Evolutionary conservation across 495 filamentous ascomycete genomes (phyloP), one percentile per base, ranked within the genome.

Genomic region (Aspergillus bertholletiae): DNA sequence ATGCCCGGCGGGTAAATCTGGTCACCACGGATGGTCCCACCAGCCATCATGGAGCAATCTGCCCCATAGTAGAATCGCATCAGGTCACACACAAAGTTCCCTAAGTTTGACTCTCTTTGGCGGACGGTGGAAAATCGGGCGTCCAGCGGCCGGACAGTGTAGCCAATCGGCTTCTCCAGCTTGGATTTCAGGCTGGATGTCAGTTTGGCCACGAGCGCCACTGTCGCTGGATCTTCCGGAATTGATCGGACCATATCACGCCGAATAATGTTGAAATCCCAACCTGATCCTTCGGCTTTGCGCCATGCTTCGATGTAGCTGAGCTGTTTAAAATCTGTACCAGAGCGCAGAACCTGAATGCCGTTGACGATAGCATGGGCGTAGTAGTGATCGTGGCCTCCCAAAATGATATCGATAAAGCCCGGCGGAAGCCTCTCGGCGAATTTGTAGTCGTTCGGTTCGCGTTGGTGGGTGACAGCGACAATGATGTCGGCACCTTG

Each of bases 351-450:
- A 2, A 95, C 77, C 61, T 96, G 90, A 4, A 80, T 84, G 13
- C 85, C 84, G 55, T 95, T 94, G 59, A 91, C 77, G 47, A 88
- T 46, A 40, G 78, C 75, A 66, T 96, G 90, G 27, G 75, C 77
- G 59, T 96, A 96, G 65, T 87, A 92, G 61, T 96, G 92, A 55
- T 96, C 92, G 60, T 96, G 92, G 4, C 92, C 92, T 39, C 92
- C 90, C 1, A 96, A 75, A 23, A 96, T 86, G 24, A 96, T 78
- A 65, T 96, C 92, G 23, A 96, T 84, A 13, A 86, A 65, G 0
- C 87, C 89, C 8, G 79, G 73, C 0, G 85, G 75, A 2, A 80
- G 76, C 40, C 85, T 82, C 48, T 83, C 74, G 0, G 92, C 91
- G 7, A 96, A 70, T 68, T 93, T 94, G 55, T 87, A 79, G 65